A percentile compares a stretch with the other conserved stretches of the same genome.
phyloP scores from a whole-genome alignment of 83 land plant species.

The Picea engelmannii region DNA sequence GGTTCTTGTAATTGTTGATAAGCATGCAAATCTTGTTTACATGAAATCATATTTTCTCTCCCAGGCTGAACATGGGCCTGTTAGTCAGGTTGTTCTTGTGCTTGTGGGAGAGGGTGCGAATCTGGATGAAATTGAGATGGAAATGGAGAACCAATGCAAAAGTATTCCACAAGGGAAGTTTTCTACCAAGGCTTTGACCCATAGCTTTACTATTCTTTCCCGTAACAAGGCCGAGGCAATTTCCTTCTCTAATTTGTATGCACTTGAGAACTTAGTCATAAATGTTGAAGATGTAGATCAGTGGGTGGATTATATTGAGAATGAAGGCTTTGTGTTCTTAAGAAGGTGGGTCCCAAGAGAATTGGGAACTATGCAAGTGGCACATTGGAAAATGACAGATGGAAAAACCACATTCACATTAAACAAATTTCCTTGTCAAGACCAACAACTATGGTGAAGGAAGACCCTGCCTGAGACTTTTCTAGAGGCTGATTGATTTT shows the following conservation, averaged over 20 bases:
- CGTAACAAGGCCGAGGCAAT: too few relatives aligned
- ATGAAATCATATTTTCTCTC: constrained; percentile 95
- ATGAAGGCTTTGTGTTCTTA: constrained; percentile 60
- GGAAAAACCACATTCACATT: too few relatives aligned
- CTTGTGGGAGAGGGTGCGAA: too few relatives aligned
- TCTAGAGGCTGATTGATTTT: too few relatives aligned
- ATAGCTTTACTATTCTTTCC: too few relatives aligned
- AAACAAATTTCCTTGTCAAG: too few relatives aligned
- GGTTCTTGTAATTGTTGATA: constrained; percentile 96
- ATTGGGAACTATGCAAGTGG: constrained; percentile 98
- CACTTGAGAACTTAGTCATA: too few relatives aligned
- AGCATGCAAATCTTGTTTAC: constrained; percentile 22
- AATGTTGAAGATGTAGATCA: constrained; percentile 53
- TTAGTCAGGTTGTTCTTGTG: background rate
- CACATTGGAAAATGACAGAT: constrained; percentile 18
- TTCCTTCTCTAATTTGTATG: too few relatives aligned
- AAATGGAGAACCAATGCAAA: constrained; percentile 57
- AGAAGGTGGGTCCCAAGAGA: constrained; percentile 89
- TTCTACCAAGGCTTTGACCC: too few relatives aligned
- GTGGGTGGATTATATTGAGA: constrained; percentile 83
- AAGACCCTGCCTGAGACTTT: too few relatives aligned
- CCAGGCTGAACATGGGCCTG: constrained; percentile 98
- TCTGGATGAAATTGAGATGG: constrained; percentile 46
- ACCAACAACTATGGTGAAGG: too few relatives aligned
- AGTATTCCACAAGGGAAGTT: too few relatives aligned